Evolutionary conservation across 768 basidiomycete species (phyloP).

Genomic region (Cystofilobasidium macerans): DNA sequence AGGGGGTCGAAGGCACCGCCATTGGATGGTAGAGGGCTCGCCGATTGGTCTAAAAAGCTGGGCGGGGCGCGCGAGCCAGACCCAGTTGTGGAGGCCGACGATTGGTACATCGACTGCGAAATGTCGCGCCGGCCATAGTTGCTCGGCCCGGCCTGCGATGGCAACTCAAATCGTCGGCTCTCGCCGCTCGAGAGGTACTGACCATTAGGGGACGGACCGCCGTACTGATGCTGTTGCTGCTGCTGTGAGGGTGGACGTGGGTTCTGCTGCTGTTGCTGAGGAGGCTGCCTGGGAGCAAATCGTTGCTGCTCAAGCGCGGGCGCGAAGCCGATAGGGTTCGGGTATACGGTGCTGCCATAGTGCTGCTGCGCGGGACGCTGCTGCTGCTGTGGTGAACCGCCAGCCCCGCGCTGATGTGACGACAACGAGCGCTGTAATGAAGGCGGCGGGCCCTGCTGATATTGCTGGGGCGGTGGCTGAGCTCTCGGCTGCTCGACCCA

Average conservation of each 20-base stretch:
- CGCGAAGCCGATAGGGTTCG: background rate
- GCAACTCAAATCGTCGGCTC: background rate
- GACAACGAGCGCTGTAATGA: conserved; percentile 5
- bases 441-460: conserved; percentile 5
- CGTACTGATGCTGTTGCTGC: background rate
- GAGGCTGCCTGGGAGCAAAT: background rate
- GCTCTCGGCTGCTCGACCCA: conserved; percentile 42
- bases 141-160: background rate
- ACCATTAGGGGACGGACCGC: too few relatives aligned
- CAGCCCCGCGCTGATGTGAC: background rate
- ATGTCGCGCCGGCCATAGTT: background rate
- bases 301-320: conserved; percentile 12
- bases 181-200: background rate
- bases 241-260: background rate
- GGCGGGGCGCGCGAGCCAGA: background rate
- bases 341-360: background rate
- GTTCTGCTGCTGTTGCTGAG: background rate
- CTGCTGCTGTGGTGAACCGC: conserved; percentile 5
- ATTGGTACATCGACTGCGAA: conserved; percentile 15
- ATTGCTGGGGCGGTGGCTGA: background rate
- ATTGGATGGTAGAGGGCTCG: background rate
- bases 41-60: background rate
- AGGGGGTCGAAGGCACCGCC: conserved; percentile 8
- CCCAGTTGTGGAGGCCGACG: background rate
- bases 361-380: background rate